Percentiles rank a stretch among this genome's conserved stretches.
These are phyloP conservation scores for Brassica incana DNA, from an alignment of 345 rosid species.

Conservation along the genomic window DNA sequence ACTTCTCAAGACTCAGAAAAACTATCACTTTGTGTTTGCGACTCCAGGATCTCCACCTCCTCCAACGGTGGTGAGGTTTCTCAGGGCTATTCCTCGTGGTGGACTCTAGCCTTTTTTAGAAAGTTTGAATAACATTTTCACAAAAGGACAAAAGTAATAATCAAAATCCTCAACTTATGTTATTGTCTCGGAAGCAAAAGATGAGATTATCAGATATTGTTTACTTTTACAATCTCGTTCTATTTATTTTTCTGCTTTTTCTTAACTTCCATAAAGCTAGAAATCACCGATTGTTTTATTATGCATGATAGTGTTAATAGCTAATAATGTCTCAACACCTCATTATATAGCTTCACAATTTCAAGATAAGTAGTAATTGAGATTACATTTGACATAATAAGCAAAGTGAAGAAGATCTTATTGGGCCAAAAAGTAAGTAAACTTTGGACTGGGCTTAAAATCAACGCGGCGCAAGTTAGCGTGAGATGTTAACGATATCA, in stretches of 20 bases:
- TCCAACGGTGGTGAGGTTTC: background rate
- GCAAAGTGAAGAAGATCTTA: background rate
- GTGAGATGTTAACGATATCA: conserved; percentile 2
- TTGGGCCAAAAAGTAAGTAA: background rate
- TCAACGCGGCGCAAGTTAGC: conserved; percentile 22
- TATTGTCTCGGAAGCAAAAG: too few species aligned
- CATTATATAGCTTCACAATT: background rate
- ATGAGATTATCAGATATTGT: too few species aligned
- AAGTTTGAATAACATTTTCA: background rate
- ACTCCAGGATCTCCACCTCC: background rate
- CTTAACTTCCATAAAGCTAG: too few species aligned
- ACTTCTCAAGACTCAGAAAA: background rate
- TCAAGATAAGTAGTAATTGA: background rate
- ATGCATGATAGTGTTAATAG: too few species aligned
- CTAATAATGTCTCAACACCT: background rate
- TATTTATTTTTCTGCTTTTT: too few species aligned
- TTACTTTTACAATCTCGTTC: too few species aligned
- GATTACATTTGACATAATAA: background rate
- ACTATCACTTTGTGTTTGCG: background rate
- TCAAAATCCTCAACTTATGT: too few species aligned
- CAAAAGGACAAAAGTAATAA: background rate
- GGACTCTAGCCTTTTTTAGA: background rate
- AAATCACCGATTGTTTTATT: too few species aligned
- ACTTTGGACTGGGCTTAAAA: background rate
- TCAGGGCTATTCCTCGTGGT: background rate